Evolutionary conservation across 2,329 filamentous ascomycete genomes (phyloP), one percentile per base, ranked within the genome.

Genomic region (Pseudopithomyces chartarum): DNA sequence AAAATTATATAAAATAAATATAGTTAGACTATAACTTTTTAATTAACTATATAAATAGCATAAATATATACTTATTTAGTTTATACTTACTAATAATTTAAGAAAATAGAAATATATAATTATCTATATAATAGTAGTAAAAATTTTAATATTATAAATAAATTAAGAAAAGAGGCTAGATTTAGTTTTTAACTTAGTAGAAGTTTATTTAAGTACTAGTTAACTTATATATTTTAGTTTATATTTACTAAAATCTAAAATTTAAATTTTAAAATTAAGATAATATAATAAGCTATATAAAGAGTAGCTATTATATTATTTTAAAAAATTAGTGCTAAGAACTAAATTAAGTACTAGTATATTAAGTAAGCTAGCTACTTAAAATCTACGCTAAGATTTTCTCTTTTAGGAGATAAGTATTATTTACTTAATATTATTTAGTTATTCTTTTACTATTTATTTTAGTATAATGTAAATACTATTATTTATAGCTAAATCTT

Each of bases 111-210:
- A 55, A 44, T 33, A 43, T 32, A 57, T 59, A 47, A 60, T 47
- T 47, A 47, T 54, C 56, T 60, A 53, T 23, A 63, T 61, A 26
- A 58, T 36, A 50, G 52, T 43, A 55, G 51, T 38, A 56, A 26
- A 39, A 47, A 56, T 62, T 53, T 45, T 17, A 26, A 54, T 49
- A 52, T 62, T 34, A 60, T 42, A 54, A 40, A 53, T 29, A 12
- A 29, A 23, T 26, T 8, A 7, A 26, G 53, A 46, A 10, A 12
- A 52, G 54, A 34, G 45, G 47, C 54, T 54, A 33, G 49, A 60
- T 53, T 42, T 22, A 36, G 23, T 29, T 34, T 33, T 47, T 56
- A n/a, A 52, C 33, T 48, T 13, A 51, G 49, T 48, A 60, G 52
- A 40, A 34, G 44, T 36, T 10, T 20, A 33, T 61, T 59, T 33